Base-by-base conservation (phyloP, 2,329 filamentous ascomycete genomes). In the Geosmithia putterillii region DNA sequence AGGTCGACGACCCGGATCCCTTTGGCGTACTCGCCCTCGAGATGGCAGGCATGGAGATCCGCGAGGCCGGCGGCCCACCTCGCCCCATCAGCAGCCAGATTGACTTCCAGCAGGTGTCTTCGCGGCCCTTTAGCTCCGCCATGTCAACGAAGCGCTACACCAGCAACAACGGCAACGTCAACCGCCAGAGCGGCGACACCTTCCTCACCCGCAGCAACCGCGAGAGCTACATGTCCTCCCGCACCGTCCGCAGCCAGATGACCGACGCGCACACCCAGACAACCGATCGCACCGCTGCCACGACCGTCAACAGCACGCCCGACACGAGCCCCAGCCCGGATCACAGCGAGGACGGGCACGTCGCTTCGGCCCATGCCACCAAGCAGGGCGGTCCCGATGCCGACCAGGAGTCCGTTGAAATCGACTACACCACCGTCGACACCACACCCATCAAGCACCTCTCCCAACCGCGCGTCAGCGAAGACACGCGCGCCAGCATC, bases 21-120 rank as follows among this genome's bases (percentile, higher is more conserved):
- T 96, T 86, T 56, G 90, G 90, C 20, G 84, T 95, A 21, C 74
- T 89, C 49, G 89, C 90, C 7, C 66, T 96, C n/a, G 87, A 95
- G 57, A 82, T 87, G 67, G 85, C 88, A 47, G 90, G 90, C 2
- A 67, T 95, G 44, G 86, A 90, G 52, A 92, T 96, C 50, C 77
- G 85, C 42, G 89, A 95, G 64, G 89, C 89, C n/a, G 88, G 87
- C 28, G 76, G 79, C 41, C 55, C 54, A 7, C 70, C 76, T 43
- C 72, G 86, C 44, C 86, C 88, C 2, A 71, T 76, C 20, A 87
- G 82, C 65, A 86, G 82, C 45, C 77, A 83, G 51, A 94, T 95
- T 58, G 86, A 90, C 55, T 92, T 86, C 61, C 79, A 79, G 50
- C 84, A 86, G 3, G 78, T 86, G 61, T 79, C 79, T 50, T 22